phyloP scores from a whole-genome alignment of 176 grass and related monocot species.

The Zoysia pacifica region DNA sequence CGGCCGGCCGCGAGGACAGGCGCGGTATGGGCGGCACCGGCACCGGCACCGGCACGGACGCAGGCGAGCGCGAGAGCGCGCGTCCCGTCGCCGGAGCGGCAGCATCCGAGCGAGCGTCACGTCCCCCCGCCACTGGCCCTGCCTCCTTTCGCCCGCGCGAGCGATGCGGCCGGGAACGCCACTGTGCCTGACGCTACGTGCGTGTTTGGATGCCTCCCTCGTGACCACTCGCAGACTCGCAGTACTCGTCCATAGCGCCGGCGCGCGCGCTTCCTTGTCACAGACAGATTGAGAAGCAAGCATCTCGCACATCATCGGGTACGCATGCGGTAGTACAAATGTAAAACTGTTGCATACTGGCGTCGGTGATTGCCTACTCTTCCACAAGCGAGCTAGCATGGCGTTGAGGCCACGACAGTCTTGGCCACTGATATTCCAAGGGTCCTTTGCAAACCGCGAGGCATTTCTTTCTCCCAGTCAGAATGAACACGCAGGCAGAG shows the following conservation, averaged over 20 bases:
- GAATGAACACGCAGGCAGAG: not conserved
- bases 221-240: conserved; percentile 10
- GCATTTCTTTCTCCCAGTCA: not conserved
- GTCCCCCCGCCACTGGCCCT: conserved; percentile 2
- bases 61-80: conserved; percentile 18
- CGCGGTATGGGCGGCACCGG: conserved; percentile 32
- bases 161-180: conserved; percentile 14
- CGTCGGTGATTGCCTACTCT: not conserved
- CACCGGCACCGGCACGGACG: not conserved
- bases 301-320: not conserved
- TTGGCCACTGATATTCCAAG: not conserved
- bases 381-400: not conserved
- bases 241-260: not conserved
- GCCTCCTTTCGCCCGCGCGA: not conserved
- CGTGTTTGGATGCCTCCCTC: conserved; percentile 35
- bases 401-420: not conserved
- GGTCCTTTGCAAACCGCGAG: not conserved
- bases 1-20: not conserved
- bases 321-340: not conserved
- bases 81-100: conserved; percentile 45
- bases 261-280: not conserved
- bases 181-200: conserved; percentile 36
- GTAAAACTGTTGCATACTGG: not conserved
- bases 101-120: conserved; percentile 40
- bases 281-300: not conserved